These are phyloP conservation scores for Oemleria cerasiformis DNA, from an alignment of 306 rosid species.

Conservation along the genomic window DNA sequence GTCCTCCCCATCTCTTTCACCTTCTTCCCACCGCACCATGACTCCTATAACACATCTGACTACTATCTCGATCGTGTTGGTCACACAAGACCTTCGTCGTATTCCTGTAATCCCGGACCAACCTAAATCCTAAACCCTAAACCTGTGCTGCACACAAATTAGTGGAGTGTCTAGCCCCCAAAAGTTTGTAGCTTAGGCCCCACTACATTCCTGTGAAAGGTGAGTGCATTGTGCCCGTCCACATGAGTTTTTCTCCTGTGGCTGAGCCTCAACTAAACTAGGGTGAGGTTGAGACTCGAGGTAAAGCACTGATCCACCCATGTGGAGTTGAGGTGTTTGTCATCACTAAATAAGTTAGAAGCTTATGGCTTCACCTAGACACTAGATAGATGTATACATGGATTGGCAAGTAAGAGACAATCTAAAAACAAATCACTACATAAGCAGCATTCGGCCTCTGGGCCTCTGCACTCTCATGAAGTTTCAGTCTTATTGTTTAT, in stretches of 20 bases:
- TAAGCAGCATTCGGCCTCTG: neutral
- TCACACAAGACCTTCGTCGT: neutral
- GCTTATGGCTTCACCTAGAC: neutral
- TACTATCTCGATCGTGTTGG: neutral
- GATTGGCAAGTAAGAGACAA: neutral
- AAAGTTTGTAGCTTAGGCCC: neutral
- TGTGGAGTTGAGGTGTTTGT: neutral
- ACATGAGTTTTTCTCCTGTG: neutral
- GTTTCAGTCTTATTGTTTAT: neutral
- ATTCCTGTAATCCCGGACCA: neutral
- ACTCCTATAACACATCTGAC: too few relatives aligned
- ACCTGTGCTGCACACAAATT: too few relatives aligned
- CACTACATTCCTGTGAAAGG: neutral
- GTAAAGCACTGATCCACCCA: neutral
- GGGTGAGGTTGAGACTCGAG: neutral
- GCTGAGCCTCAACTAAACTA: neutral
- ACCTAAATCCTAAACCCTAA: too few relatives aligned
- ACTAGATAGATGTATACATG: neutral
- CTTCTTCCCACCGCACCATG: slow-evolving; percentile 26
- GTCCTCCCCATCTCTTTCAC: slow-evolving; percentile 34
- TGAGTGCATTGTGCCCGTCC: neutral
- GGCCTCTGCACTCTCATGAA: neutral
- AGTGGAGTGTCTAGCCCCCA: too few relatives aligned
- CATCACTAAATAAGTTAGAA: neutral
- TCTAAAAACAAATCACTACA: neutral